Evolutionary conservation across 768 basidiomycete species (phyloP).

Genomic region (Udeniomyces megalosporus): DNA sequence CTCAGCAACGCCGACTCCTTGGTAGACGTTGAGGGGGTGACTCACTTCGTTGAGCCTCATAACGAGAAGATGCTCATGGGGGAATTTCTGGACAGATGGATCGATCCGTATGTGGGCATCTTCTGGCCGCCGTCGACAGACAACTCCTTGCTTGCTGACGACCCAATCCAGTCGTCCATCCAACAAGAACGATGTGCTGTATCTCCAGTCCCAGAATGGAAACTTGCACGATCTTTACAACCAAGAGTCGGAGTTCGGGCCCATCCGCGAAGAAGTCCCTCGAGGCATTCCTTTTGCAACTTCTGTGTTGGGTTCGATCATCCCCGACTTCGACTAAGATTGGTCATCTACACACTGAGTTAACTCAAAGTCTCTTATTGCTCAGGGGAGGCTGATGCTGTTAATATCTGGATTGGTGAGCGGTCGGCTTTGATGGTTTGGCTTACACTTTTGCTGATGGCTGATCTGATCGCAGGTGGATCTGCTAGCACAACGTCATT

Average conservation of each 20-base stretch:
- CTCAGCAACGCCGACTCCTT: conserved; percentile 34
- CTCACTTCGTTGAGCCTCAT: conserved; percentile 63
- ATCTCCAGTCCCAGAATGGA: conserved; percentile 84
- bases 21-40: conserved; percentile 35
- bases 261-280: conserved; percentile 50
- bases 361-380: too few species aligned
- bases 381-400: too few species aligned
- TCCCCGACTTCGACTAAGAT: too few species aligned
- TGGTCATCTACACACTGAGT: too few species aligned
- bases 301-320: conserved; percentile 70
- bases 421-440: too few species aligned
- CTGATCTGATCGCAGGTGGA: too few species aligned
- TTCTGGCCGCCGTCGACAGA: too few species aligned
- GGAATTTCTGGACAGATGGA: conserved; percentile 37
- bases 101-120: too few species aligned
- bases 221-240: conserved; percentile 48
- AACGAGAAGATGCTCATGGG: conserved; percentile 51
- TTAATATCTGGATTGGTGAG: conserved; percentile 80
- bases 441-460: too few species aligned
- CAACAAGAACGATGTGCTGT: conserved; percentile 36
- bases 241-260: conserved; percentile 42
- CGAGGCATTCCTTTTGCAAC: conserved; percentile 55
- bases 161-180: conserved; percentile 17
- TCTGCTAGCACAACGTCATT: conserved; percentile 57
- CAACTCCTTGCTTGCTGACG: too few species aligned